Conservation (phyloP, 2,329 filamentous ascomycete species). For the Pseudophaeomoniella oleicola region DNA sequence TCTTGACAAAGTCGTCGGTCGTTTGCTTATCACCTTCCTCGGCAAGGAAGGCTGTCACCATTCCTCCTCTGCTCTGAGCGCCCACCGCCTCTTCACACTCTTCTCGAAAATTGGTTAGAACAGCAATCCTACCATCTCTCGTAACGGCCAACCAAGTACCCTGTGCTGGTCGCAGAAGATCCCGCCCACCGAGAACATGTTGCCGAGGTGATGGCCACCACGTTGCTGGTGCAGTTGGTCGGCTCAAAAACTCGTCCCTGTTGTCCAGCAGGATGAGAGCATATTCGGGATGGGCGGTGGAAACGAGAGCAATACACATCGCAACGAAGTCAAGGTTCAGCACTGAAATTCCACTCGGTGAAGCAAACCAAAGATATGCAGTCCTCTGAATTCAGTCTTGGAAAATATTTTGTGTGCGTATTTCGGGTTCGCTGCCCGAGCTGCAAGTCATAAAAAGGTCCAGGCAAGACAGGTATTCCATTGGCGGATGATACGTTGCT, state of each 20-base stretch:
- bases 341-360: too few species aligned
- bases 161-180: slow-evolving; percentile 42
- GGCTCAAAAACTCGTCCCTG: slow-evolving; percentile 53
- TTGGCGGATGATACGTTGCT: too few species aligned
- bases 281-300: slow-evolving; percentile 62
- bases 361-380: too few species aligned
- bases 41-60: slow-evolving; percentile 46
- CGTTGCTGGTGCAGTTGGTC: slow-evolving; percentile 42
- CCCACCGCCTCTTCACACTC: slow-evolving; percentile 29
- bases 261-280: slow-evolving; percentile 64
- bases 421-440: too few species aligned
- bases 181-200: slow-evolving; percentile 46
- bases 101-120: slow-evolving; percentile 52
- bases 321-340: too few species aligned
- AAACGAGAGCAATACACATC: slow-evolving; percentile 69
- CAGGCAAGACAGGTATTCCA: too few species aligned
- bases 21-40: slow-evolving; percentile 23
- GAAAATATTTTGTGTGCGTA: too few species aligned
- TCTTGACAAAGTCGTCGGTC: slow-evolving; percentile 36
- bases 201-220: slow-evolving; percentile 44
- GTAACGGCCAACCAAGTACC: slow-evolving; percentile 54
- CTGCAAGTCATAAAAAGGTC: too few species aligned
- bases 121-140: slow-evolving; percentile 43
- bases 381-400: too few species aligned
- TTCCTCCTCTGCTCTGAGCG: slow-evolving; percentile 38